Evolutionary conservation across 768 basidiomycete genomes (phyloP).

Genomic region (Hygrocybe coccinea): DNA sequence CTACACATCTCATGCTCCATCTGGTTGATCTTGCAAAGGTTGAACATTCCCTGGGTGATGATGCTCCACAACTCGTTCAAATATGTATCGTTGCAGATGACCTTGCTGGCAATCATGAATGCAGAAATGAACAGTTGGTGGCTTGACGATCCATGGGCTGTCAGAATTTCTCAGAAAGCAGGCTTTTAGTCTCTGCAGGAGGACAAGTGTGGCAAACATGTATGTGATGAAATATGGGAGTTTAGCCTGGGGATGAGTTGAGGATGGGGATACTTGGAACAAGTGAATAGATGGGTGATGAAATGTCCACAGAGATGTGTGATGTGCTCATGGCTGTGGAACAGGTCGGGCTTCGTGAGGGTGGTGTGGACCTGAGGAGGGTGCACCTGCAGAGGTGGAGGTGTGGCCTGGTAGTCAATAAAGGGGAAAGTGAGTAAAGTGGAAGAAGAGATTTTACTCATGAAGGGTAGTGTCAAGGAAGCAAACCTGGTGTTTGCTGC

Average conservation of each 20-base stretch:
- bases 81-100: constrained; percentile 65
- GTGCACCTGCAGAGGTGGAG: no score
- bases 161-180: constrained; percentile 63
- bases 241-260: not conserved
- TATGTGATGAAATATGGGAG: constrained; percentile 47
- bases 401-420: no score
- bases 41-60: no score
- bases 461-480: no score
- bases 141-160: constrained; percentile 60
- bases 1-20: no score
- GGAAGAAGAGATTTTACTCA: no score
- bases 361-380: not conserved
- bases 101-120: constrained; percentile 63
- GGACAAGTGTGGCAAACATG: constrained; percentile 38
- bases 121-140: no score
- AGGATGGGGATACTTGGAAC: not conserved
- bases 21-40: no score
- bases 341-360: not conserved
- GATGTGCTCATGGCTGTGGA: not conserved
- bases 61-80: constrained; percentile 61
- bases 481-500: no score
- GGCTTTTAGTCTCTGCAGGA: constrained; percentile 55
- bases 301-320: no score
- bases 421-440: no score
- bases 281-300: not conserved